Conservation (phyloP, 2,329 filamentous ascomycete species). For the Colletotrichum scovillei region DNA sequence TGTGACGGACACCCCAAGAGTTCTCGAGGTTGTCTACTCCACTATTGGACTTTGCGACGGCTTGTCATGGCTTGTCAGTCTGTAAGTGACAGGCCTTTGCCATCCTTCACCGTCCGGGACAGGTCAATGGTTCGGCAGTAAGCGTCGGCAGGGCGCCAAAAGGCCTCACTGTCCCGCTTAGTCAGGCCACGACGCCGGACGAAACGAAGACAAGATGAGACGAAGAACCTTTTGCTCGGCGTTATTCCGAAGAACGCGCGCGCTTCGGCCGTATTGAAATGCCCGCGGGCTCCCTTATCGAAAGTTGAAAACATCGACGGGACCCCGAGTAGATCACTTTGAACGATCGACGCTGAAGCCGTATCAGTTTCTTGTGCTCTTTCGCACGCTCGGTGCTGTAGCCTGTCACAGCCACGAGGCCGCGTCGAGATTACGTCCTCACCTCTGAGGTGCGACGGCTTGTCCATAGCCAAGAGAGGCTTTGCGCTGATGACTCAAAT, state of each 20-base stretch:
- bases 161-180: constrained; percentile 9
- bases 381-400: background rate
- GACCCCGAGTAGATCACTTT: background rate
- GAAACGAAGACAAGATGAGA: constrained; percentile 1
- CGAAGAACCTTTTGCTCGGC: constrained; percentile 17
- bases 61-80: constrained; percentile 15
- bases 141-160: constrained; percentile 9
- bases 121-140: constrained; percentile 14
- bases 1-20: constrained; percentile 3
- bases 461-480: background rate
- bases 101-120: background rate
- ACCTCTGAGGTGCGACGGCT: background rate
- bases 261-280: background rate
- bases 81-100: constrained; percentile 3
- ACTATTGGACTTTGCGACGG: background rate
- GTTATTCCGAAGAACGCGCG: constrained; percentile 8
- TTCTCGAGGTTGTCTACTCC: background rate
- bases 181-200: constrained; percentile 2
- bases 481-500: background rate
- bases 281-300: background rate
- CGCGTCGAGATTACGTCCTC: constrained; percentile 1
- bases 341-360: background rate
- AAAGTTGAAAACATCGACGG: background rate
- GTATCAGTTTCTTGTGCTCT: background rate
- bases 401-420: background rate